Conservation (phyloP, 169 alveolate genomes). For the Cryptosporidium sp. region DNA sequence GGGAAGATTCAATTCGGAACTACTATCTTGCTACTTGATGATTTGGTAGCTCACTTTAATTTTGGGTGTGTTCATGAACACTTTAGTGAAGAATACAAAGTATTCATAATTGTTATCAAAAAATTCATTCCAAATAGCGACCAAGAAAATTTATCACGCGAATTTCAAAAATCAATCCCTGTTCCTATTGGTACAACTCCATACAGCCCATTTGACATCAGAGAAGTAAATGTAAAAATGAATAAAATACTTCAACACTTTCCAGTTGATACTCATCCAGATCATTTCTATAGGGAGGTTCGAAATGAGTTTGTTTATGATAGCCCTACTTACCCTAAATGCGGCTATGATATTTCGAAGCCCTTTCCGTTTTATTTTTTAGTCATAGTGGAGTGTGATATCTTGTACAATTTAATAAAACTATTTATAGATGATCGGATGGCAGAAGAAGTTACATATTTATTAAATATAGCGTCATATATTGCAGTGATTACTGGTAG, state of each 20-base stretch:
- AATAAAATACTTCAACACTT: slow-evolving; percentile 17
- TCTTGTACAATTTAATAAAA: slow-evolving; percentile 17
- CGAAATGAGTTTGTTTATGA: slow-evolving; percentile 57
- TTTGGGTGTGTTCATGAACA: slow-evolving; percentile 70
- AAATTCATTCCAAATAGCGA: slow-evolving; percentile 40
- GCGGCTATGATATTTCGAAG: slow-evolving; percentile 55
- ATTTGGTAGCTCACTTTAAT: slow-evolving; percentile 54
- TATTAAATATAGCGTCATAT: slow-evolving; percentile 36
- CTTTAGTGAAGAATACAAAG: slow-evolving; percentile 49
- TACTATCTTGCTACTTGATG: slow-evolving; percentile 55
- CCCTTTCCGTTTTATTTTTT: slow-evolving; percentile 64
- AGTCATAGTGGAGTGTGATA: slow-evolving; percentile 57
- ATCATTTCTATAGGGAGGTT: slow-evolving; percentile 25
- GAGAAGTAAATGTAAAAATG: slow-evolving; percentile 53
- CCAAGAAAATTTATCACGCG: slow-evolving; percentile 5
- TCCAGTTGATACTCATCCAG: slow-evolving; percentile 47
- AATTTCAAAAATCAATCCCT: slow-evolving; percentile 67
- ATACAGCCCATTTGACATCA: slow-evolving; percentile 53
- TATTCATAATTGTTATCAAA: slow-evolving; percentile 29
- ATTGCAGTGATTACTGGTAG: slow-evolving; percentile 44
- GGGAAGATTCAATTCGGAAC: slow-evolving; percentile 40
- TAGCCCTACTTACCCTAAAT: slow-evolving; percentile 68
- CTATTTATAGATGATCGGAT: slow-evolving; percentile 70
- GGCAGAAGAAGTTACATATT: slow-evolving; percentile 43
- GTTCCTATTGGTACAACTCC: slow-evolving; percentile 67